Evolutionary conservation across 2,329 filamentous ascomycete genomes (phyloP).

Genomic region (Paramyrothecium sp.): DNA sequence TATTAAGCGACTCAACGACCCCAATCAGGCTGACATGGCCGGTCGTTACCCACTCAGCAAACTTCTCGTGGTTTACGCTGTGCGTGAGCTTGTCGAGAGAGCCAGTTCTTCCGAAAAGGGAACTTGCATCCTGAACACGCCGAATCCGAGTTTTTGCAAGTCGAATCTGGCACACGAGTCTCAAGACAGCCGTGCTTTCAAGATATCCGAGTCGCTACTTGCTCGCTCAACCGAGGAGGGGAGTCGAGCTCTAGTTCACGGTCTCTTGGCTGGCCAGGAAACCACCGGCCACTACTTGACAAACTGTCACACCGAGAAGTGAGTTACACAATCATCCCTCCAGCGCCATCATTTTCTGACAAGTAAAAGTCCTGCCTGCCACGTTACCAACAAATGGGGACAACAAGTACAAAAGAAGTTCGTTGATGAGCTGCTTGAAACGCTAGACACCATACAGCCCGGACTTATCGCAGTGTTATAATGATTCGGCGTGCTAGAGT

Average conservation of each 20-base stretch:
- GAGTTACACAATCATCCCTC: constrained; percentile 1
- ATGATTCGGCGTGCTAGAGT: not conserved
- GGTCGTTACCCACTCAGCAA: constrained; percentile 29
- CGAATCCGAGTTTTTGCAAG: constrained; percentile 40
- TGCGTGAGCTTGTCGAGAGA: constrained; percentile 25
- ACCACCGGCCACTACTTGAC: constrained; percentile 30
- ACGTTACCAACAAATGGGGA: constrained; percentile 30
- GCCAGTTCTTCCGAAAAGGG: constrained; percentile 3
- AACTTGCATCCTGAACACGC: constrained; percentile 31
- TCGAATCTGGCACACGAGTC: constrained; percentile 19
- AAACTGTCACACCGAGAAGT: constrained; percentile 26
- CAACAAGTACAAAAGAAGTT: constrained; percentile 24
- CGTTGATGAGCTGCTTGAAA: constrained; percentile 28
- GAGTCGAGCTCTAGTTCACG: constrained; percentile 27
- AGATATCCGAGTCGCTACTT: constrained; percentile 20
- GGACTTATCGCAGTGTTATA: constrained; percentile 5
- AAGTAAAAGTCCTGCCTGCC: constrained; percentile 15
- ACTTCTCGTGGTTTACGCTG: constrained; percentile 25
- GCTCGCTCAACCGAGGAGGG: constrained; percentile 46
- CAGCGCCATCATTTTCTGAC: not conserved
- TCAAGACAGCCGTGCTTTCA: not conserved
- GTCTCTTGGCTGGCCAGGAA: constrained; percentile 24
- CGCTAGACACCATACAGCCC: constrained; percentile 23
- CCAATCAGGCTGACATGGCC: constrained; percentile 20
- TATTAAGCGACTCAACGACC: constrained; percentile 27